Evolutionary conservation across 768 basidiomycete genomes (phyloP), one percentile per base, ranked within the genome.

Genomic region (Xerocomellus dryophilus): DNA sequence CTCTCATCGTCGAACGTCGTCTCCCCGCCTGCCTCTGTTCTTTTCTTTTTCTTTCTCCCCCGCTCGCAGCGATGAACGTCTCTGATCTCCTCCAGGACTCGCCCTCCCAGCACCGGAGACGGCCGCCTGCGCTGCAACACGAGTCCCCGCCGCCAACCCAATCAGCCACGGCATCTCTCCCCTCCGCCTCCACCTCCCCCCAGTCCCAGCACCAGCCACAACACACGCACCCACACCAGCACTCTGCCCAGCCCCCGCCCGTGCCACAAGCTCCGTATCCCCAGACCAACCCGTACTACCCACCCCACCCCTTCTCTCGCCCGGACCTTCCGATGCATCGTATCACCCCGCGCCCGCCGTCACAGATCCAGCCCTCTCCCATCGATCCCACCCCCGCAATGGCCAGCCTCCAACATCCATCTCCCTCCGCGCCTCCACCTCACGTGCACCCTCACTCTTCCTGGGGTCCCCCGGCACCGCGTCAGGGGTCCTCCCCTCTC

Each of bases 81-180:
- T 81, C 82, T 21, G 81, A 76, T 65, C 78, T 88, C 52, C 73
- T 88, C 23, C 84, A 86, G 60, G 84, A 85, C 68, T 81, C 85
- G 0, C 86, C 86, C 45, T 85, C 84, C 0, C 84, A 84, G 61
- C 80, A 80, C 62, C 59, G 73, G 20, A 62, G 73, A 63, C 62
- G 62, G 4, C 57, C 72, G 11, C 60, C 65, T 58, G 59, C 56
- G 18, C 51, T 61, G 12, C 68, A 67, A 47, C 66, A 63, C 44
- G 60, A 64, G 6, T 52, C 65, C 0, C 45, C 64, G 1, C 61
- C 66, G 12, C 66, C 63, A 29, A 56, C 72, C 27, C 66, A 64
- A 63, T 63, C 70, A 51, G 38, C 62, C 7, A 10, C 67, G 7
- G 27, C 64, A 57, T 50, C 70, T 53, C 53, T 65, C 31, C 59